Evolutionary conservation across 306 rosid species (phyloP).

Genomic region (Medicago ruthenica): DNA sequence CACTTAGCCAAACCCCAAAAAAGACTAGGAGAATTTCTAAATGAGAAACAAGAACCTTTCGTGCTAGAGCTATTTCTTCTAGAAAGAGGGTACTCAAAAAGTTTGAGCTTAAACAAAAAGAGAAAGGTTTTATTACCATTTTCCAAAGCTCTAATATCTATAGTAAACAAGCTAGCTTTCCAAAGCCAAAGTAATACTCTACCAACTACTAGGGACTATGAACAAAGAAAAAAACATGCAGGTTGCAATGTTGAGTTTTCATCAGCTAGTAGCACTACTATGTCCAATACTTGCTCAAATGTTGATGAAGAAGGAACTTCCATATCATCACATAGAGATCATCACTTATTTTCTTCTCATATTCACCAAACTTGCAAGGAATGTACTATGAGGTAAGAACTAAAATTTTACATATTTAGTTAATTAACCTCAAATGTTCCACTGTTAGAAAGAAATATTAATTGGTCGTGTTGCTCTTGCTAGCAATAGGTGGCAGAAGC

Average conservation of each 20-base stretch:
- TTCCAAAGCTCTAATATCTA: constrained; percentile 47
- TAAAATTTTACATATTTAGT: constrained; percentile 6
- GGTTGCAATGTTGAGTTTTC: constrained; percentile 47
- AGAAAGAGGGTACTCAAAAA: constrained; percentile 59
- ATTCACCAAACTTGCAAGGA: constrained; percentile 35
- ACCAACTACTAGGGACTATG: constrained; percentile 32
- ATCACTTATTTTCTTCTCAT: constrained; percentile 41
- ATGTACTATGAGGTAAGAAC: constrained; percentile 55
- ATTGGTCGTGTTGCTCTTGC: constrained; percentile 43
- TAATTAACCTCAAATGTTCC: not conserved
- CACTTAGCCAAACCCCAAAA: constrained; percentile 52
- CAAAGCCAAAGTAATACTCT: constrained; percentile 32
- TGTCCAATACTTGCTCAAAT: constrained; percentile 52
- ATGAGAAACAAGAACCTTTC: constrained; percentile 81
- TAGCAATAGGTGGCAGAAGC: constrained; percentile 41
- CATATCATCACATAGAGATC: constrained; percentile 34
- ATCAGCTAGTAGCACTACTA: constrained; percentile 53
- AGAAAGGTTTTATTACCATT: constrained; percentile 44
- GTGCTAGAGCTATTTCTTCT: constrained; percentile 62
- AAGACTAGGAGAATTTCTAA: constrained; percentile 65
- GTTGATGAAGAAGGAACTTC: constrained; percentile 47
- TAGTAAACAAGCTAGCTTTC: constrained; percentile 56
- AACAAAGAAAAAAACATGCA: constrained; percentile 35
- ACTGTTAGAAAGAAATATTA: not conserved
- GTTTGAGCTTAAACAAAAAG: constrained; percentile 41